These are phyloP conservation scores for Vigna angularis DNA, from an alignment of 306 rosid genomes.

Conservation along the genomic window DNA sequence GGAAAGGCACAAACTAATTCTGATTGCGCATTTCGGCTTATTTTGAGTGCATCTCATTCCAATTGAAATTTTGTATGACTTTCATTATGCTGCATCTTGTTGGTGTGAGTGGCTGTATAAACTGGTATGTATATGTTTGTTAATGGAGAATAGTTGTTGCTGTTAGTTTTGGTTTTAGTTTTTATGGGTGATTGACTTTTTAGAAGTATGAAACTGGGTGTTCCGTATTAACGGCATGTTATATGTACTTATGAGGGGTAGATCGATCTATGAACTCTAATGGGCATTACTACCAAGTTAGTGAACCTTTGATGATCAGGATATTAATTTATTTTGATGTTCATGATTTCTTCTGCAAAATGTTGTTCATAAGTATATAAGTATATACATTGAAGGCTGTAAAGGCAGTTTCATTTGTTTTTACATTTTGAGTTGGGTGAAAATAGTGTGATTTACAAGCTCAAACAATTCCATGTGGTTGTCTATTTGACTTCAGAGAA, in stretches of 20 bases:
- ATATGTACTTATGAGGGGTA: background rate
- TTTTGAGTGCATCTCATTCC: background rate
- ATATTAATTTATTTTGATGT: background rate
- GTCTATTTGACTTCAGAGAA: slow-evolving; percentile 40
- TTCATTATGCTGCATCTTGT: background rate
- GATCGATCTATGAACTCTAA: background rate
- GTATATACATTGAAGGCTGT: background rate
- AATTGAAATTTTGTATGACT: background rate
- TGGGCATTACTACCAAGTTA: background rate
- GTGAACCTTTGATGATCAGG: background rate
- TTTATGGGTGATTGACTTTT: background rate
- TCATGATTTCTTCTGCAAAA: background rate
- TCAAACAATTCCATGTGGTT: slow-evolving; percentile 9
- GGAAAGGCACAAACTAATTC: background rate
- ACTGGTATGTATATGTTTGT: background rate
- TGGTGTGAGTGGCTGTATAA: background rate
- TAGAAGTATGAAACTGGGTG: slow-evolving; percentile 16
- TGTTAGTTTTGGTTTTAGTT: background rate
- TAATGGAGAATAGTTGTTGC: slow-evolving; percentile 8
- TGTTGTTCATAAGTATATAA: background rate
- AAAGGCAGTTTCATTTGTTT: background rate
- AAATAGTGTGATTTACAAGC: slow-evolving; percentile 18
- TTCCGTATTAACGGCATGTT: background rate
- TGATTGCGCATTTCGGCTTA: slow-evolving; percentile 1
- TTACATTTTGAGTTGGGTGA: background rate